A percentile compares a stretch with the other conserved stretches of the same genome.
These are phyloP conservation scores for Astrothelium macrocarpum DNA, from an alignment of 495 filamentous ascomycete genomes.

Conservation along the genomic window DNA sequence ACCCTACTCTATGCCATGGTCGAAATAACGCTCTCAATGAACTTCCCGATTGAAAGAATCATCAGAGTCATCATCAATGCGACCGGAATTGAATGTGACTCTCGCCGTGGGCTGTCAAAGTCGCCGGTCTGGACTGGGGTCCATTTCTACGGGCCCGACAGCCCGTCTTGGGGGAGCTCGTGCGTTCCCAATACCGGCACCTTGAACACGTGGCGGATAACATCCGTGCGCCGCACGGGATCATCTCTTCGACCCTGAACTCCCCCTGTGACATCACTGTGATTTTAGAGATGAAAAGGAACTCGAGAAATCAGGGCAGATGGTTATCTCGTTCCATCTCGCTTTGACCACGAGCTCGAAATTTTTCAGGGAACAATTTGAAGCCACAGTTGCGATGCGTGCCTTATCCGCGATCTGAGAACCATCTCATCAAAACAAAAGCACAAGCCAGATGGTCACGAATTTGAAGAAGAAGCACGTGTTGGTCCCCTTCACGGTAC, in stretches of 20 bases:
- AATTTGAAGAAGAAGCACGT: too few relatives aligned
- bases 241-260: neutral
- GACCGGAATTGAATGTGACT: too few relatives aligned
- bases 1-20: neutral
- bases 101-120: too few relatives aligned
- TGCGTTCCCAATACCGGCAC: neutral
- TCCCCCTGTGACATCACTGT: slow-evolving; percentile 1
- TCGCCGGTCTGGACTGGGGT: neutral
- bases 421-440: too few relatives aligned
- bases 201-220: neutral
- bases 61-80: neutral
- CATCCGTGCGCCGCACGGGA: neutral
- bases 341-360: too few relatives aligned
- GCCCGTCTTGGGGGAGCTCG: neutral
- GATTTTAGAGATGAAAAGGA: neutral
- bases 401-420: too few relatives aligned
- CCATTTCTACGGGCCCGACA: neutral
- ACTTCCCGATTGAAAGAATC: neutral
- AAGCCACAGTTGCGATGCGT: too few relatives aligned
- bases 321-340: neutral
- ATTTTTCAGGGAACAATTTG: too few relatives aligned
- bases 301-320: neutral
- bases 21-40: too few relatives aligned
- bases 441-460: too few relatives aligned
- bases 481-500: too few relatives aligned